A percentile compares a stretch with the other conserved stretches of the same genome.
These are phyloP conservation scores for Gymnopilus junonius DNA, from an alignment of 768 basidiomycete genomes.

Conservation along the genomic window DNA sequence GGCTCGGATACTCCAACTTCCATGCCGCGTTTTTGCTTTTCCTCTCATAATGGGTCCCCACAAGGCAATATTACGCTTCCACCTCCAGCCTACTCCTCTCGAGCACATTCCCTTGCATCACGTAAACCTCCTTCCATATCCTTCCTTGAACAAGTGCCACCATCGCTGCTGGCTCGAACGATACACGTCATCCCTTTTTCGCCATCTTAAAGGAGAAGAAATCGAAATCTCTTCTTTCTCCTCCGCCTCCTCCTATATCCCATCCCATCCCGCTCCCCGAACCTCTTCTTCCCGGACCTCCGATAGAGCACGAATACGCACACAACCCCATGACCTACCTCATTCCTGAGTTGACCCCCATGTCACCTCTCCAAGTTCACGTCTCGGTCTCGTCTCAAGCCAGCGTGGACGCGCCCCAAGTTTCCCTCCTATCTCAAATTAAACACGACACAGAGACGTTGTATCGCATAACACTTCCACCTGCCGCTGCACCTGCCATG, in stretches of 20 bases:
- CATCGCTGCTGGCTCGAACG: not conserved
- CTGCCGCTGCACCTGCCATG: conserved; percentile 1
- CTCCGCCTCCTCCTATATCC: conserved; percentile 12
- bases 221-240: not conserved
- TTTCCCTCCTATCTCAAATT: not conserved
- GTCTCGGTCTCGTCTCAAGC: not conserved
- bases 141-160: not conserved
- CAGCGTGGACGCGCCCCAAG: not conserved
- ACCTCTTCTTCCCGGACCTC: conserved; percentile 17
- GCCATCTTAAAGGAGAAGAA: not conserved
- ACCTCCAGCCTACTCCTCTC: conserved; percentile 12
- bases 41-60: not conserved
- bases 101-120: not conserved
- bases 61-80: not conserved
- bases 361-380: conserved; percentile 3
- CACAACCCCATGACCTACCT: not conserved
- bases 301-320: conserved; percentile 3
- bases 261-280: conserved; percentile 16
- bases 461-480: not conserved
- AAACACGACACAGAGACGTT: not conserved
- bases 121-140: not conserved
- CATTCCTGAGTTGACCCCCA: not conserved
- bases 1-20: not conserved
- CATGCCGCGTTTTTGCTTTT: not conserved
- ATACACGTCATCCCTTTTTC: not conserved